Base-by-base conservation (phyloP, 176 grass and related monocot genomes). In the Oropetium thomaeum region DNA sequence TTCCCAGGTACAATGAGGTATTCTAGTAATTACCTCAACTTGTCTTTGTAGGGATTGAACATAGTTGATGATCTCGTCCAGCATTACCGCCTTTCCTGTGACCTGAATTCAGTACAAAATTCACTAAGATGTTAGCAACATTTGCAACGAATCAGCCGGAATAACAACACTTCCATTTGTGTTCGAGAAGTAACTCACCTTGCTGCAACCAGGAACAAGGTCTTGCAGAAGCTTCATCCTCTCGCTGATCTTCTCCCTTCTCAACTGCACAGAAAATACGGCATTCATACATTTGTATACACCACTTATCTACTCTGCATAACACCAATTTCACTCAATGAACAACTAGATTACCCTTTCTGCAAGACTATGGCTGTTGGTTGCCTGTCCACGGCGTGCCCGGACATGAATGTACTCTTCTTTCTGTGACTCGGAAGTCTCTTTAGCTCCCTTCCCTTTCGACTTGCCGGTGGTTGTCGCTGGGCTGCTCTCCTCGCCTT, bases 41-140 rank as follows among this genome's bases (percentile, higher is more conserved):
- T 99, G 96, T 89, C 89, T 81, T 79, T 99, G 96, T 34, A 99
- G 60, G 53, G 96, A 99, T 74, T 96, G 96, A 70, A 99, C 96
- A 60, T 99, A 99, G 81, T 99, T 99, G 80, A 99, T 99, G 71
- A 99, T 99, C 81, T 99, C 96, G 11, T 99, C 96, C 4, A 99
- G 96, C 96, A 99, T 99, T 12, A 99, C 96, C 1, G 96, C 96
- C 78, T 99, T 99, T 33, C 96, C 96, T 5, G 93, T 97, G 17
- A 97, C 90, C 93, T 97, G 77, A 62, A 84, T 78, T 59, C 51
- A 77, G 30, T 76, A 31, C 16, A 70, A 79, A 43, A 59, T 20
- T 52, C 4, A 68, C 19, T 52, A 66, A 29, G 32, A 45, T 60
- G 1, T 62, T 69, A 13, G 8, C 5, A 51, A 51, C 33, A 83